Base-by-base conservation (phyloP, 345 rosid species). In the Camelina neglecta region DNA sequence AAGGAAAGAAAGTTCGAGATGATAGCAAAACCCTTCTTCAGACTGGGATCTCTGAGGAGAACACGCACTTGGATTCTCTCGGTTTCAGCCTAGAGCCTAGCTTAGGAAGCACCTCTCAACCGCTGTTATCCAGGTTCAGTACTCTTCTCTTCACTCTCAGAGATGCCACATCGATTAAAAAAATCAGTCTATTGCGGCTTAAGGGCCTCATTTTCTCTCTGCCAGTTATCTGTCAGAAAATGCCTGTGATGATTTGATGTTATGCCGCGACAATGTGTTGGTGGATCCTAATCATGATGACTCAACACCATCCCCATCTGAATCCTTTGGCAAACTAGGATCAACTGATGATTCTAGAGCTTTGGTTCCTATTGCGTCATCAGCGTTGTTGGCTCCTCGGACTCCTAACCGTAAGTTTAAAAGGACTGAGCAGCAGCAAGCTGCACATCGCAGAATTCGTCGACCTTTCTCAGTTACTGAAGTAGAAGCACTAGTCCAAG, bases 391-490 rank as follows among this genome's bases (percentile, higher is more conserved):
- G 53, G 86, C 86, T 3, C 73, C 74, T 35, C 86, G 84, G 21
- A 72, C 86, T 76, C 65, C 81, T 42, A 84, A 77, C 79, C 87
- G 49, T 68, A 93, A 90, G 81, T 81, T 82, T 67, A 93, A 90
- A 80, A 84, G 84, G 50, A 85, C 84, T 41, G 96, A 88, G 80
- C 84, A 41, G 62, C 79, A 76, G 41, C 70, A 61, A 24, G 79
- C 85, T 60, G 90, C 79, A 24, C 98, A 89, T 75, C 93, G 98
- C 76, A 89, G 98, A 84, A 92, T 94, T 83, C 95, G 98, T 81
- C 90, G 97, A 84, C 97, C 98, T 75, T 94, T 94, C 92, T 90
- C 97, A 54, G 97, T 94, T 63, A 39, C 88, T 77, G 97, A 94
- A 89, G 98, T 94, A 70, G 98, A 91, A 86, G 93, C 96, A 62